Evolutionary conservation across 257 asterid species (phyloP).

Genomic region (Lycium ferocissimum): DNA sequence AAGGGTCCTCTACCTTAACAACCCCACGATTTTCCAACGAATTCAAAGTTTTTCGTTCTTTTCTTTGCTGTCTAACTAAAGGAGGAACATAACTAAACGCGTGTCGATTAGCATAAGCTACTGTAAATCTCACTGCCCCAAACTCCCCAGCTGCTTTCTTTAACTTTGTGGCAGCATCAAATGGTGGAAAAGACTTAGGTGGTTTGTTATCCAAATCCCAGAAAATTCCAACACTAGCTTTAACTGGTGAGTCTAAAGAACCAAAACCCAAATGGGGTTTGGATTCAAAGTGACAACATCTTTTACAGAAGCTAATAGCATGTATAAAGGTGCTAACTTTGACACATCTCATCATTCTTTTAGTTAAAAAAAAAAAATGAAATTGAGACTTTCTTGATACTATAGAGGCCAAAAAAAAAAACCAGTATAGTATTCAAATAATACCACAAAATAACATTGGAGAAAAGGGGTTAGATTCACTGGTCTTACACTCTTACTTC

Average conservation of each 20-base stretch:
- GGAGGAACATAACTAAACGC: conserved; percentile 83
- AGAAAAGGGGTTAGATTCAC: no score
- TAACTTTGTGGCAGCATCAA: conserved; percentile 75
- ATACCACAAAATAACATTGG: neutral
- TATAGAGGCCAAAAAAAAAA: neutral
- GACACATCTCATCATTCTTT: conserved; percentile 42
- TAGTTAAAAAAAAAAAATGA: neutral
- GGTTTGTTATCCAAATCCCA: conserved; percentile 98
- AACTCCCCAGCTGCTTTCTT: conserved; percentile 68
- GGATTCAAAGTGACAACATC: conserved; percentile 44
- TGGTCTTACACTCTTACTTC: no score
- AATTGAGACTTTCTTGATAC: neutral
- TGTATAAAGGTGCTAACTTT: conserved; percentile 33
- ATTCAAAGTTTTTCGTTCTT: conserved; percentile 57
- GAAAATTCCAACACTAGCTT: conserved; percentile 69
- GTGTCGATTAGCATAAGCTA: conserved; percentile 81
- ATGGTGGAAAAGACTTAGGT: conserved; percentile 75
- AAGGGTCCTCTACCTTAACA: conserved; percentile 63
- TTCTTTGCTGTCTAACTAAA: conserved; percentile 54
- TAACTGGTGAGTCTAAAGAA: conserved; percentile 38
- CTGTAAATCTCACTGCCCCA: conserved; percentile 73
- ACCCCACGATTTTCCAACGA: conserved; percentile 61
- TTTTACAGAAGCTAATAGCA: conserved; percentile 27
- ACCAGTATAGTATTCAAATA: neutral
- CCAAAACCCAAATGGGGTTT: conserved; percentile 33